These are phyloP conservation scores for Debaryomycetaceae sp. DNA, from an alignment of 1,139 yeast species.

Conservation along the genomic window DNA sequence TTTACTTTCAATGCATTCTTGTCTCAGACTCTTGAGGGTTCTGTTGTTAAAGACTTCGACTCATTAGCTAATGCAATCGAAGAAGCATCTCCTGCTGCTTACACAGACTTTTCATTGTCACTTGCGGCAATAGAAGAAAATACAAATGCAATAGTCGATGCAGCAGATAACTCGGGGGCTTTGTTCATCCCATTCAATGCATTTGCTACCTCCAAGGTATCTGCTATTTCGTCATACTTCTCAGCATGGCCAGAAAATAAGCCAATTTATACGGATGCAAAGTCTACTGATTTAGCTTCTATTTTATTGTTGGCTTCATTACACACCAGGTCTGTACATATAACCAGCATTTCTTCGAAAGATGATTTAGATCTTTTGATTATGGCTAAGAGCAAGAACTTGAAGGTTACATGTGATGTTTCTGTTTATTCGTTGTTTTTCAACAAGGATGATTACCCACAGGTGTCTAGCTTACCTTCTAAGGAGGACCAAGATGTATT, in stretches of 20 bases:
- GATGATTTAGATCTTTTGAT: conserved; percentile 82
- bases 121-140: conserved; percentile 81
- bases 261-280: conserved; percentile 91
- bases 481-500: conserved; percentile 75
- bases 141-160: conserved; percentile 57
- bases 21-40: conserved; percentile 68
- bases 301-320: conserved; percentile 85
- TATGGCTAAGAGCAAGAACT: conserved; percentile 80
- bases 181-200: conserved; percentile 80
- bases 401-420: conserved; percentile 88
- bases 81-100: conserved; percentile 56
- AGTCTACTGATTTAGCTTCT: conserved; percentile 87
- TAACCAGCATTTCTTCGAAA: conserved; percentile 77
- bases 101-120: conserved; percentile 78
- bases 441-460: conserved; percentile 68
- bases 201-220: conserved; percentile 64
- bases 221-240: conserved; percentile 75
- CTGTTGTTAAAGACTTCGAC: conserved; percentile 60
- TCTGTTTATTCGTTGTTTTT: conserved; percentile 77
- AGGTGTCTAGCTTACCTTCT: conserved; percentile 72
- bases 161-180: conserved; percentile 70
- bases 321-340: conserved; percentile 81
- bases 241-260: conserved; percentile 80
- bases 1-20: conserved; percentile 82
- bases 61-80: conserved; percentile 65